phyloP scores from a whole-genome alignment of 1,284 basidiomycete genomes.

The Boletus hoseneyae region DNA sequence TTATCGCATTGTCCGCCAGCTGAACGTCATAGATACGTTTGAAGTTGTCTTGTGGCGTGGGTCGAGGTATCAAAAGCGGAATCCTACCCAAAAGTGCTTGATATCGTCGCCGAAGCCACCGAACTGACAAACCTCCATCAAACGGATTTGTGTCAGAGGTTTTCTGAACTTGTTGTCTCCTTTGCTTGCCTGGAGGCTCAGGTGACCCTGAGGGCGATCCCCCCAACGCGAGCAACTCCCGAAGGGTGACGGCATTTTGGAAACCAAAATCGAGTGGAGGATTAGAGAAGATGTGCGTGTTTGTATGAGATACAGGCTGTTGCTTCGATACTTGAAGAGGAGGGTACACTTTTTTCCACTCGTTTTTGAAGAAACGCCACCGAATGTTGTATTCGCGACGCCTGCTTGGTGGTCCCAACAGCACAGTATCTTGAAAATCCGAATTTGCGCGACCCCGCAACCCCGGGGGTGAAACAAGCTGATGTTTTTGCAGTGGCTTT shows the following conservation, averaged over 20 bases:
- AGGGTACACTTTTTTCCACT: conserved; percentile 54
- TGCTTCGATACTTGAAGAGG: conserved; percentile 49
- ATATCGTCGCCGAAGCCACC: conserved; percentile 69
- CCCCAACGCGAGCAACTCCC: conserved; percentile 48
- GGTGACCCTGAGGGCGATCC: conserved; percentile 25
- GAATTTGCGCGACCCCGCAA: conserved; percentile 43
- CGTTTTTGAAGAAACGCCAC: conserved; percentile 59
- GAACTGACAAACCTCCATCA: conserved; percentile 37
- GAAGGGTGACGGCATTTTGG: conserved; percentile 43
- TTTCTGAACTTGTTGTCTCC: conserved; percentile 1
- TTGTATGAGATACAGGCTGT: conserved; percentile 1
- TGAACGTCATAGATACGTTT: conserved; percentile 30
- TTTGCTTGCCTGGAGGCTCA: conserved; percentile 11
- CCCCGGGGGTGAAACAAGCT: conserved; percentile 49
- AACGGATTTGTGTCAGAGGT: conserved; percentile 11
- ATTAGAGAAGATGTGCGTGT: conserved; percentile 4
- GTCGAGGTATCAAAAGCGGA: conserved; percentile 49
- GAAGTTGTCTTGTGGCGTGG: conserved; percentile 2
- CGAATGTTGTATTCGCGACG: conserved; percentile 69
- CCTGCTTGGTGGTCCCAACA: conserved; percentile 65
- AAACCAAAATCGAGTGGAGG: conserved; percentile 39
- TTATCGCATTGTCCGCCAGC: conserved; percentile 30
- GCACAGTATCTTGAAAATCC: conserved; percentile 51
- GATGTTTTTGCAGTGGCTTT: conserved; percentile 38
- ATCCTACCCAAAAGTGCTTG: conserved; percentile 53